Evolutionary conservation across 345 rosid species (phyloP).

Genomic region (Brassica juncea): DNA sequence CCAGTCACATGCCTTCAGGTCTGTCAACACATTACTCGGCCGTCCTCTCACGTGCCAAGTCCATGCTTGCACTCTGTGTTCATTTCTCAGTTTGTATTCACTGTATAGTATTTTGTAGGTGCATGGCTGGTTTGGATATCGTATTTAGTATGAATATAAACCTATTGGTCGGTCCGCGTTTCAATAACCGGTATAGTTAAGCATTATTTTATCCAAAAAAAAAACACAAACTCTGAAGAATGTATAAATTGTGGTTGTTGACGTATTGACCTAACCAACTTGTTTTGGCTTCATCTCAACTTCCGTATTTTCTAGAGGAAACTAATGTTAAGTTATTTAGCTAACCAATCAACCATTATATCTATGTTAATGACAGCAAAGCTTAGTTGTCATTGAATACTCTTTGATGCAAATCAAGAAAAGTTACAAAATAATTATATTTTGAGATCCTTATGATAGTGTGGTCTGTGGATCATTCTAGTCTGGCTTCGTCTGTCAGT

Average conservation of each 20-base stretch:
- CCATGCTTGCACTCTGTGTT: not conserved
- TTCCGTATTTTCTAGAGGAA: not conserved
- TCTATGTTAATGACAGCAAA: slow-evolving; percentile 16
- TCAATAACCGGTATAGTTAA: not conserved
- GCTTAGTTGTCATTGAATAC: slow-evolving; percentile 23
- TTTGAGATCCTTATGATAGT: not conserved
- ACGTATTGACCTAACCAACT: not conserved
- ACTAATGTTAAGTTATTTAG: not conserved
- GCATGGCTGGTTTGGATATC: not conserved
- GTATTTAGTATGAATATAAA: not conserved
- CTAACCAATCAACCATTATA: not conserved
- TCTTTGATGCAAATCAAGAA: slow-evolving; percentile 29
- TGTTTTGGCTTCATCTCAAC: not conserved
- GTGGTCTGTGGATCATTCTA: slow-evolving; percentile 22
- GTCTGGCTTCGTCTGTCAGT: slow-evolving; percentile 34
- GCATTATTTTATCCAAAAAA: not conserved
- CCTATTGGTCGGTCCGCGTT: not conserved
- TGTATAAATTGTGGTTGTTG: not conserved
- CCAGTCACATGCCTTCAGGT: slow-evolving; percentile 19
- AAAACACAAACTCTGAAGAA: not conserved
- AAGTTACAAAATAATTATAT: slow-evolving; percentile 16
- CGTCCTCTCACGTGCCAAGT: not conserved
- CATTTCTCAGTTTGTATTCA: not conserved
- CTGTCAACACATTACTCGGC: not conserved
- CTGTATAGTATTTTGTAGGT: not conserved